Percentiles rank a stretch among this genome's conserved stretches.
These are phyloP conservation scores for Ophiorrhiza pumila DNA, from an alignment of 257 asterid genomes.

Conservation along the genomic window DNA sequence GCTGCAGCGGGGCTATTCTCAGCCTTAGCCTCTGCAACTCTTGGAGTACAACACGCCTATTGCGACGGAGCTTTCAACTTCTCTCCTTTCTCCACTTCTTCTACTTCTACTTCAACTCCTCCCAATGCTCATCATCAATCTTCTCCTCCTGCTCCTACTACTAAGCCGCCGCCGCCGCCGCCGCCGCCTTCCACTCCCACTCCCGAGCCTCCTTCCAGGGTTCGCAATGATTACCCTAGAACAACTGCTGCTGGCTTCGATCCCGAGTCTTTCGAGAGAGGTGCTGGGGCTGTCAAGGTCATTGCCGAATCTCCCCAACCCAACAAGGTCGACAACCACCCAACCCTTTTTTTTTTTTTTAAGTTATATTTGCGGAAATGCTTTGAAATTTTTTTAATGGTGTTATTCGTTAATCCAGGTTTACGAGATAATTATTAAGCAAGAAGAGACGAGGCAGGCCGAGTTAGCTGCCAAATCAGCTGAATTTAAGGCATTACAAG, in stretches of 20 bases:
- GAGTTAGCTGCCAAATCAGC: constrained; percentile 50
- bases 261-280: constrained; percentile 82
- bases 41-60: constrained; percentile 43
- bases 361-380: not conserved
- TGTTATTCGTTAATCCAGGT: constrained; percentile 36
- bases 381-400: not conserved
- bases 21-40: constrained; percentile 53
- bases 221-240: constrained; percentile 73
- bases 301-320: constrained; percentile 47
- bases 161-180: constrained; percentile 26
- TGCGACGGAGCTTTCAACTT: constrained; percentile 61
- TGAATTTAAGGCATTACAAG: constrained; percentile 76
- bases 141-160: constrained; percentile 14
- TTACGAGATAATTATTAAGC: constrained; percentile 60
- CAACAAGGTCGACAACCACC: constrained; percentile 47
- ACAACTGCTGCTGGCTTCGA: constrained; percentile 88
- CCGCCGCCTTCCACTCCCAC: constrained; percentile 17
- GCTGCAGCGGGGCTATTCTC: constrained; percentile 60
- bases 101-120: constrained; percentile 24
- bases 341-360: not conserved
- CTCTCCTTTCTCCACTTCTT: constrained; percentile 43
- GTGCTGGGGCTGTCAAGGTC: constrained; percentile 49
- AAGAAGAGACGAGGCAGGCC: constrained; percentile 65
- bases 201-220: constrained; percentile 37
- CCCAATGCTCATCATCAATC: constrained; percentile 31